Percentiles rank a stretch among this genome's conserved stretches.
These are phyloP conservation scores for Melastoma candidum DNA, from an alignment of 441 rosid genomes.

Conservation along the genomic window DNA sequence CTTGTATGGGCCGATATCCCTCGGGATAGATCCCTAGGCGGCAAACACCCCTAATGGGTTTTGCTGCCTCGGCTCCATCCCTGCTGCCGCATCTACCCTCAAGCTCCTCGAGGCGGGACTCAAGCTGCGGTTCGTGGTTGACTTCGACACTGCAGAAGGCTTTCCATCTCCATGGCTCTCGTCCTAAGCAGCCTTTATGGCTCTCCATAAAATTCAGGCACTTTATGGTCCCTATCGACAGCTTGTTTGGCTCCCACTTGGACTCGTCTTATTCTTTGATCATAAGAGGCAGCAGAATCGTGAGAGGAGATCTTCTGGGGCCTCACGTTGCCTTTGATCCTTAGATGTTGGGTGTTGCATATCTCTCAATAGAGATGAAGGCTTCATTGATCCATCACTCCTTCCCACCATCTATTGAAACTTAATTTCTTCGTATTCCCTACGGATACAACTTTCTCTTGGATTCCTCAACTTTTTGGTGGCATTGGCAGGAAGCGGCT, in stretches of 20 bases:
- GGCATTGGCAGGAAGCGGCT: too few species aligned
- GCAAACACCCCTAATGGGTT: slow-evolving; percentile 81
- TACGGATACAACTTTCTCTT: slow-evolving; percentile 28
- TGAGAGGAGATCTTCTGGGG: slow-evolving; percentile 39
- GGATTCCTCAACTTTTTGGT: slow-evolving; percentile 29
- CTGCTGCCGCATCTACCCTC: slow-evolving; percentile 43
- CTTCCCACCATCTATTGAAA: slow-evolving; percentile 30
- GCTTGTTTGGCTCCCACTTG: slow-evolving; percentile 73
- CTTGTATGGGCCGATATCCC: slow-evolving; percentile 86
- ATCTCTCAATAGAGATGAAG: slow-evolving; percentile 66
- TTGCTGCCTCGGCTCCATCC: slow-evolving; percentile 71
- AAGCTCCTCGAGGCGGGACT: slow-evolving; percentile 61
- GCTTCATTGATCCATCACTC: slow-evolving; percentile 32
- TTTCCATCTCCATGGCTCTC: slow-evolving; percentile 78
- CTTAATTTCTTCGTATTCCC: slow-evolving; percentile 38
- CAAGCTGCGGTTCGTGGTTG: slow-evolving; percentile 24
- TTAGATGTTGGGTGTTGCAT: slow-evolving; percentile 53
- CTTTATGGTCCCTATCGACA: slow-evolving; percentile 72
- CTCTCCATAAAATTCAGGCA: slow-evolving; percentile 69
- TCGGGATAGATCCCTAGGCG: slow-evolving; percentile 59
- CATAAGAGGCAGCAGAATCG: slow-evolving; percentile 21
- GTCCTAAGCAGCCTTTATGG: slow-evolving; percentile 61
- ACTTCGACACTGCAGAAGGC: slow-evolving; percentile 53
- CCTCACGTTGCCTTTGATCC: slow-evolving; percentile 42
- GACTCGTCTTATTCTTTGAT: slow-evolving; percentile 47